These are phyloP conservation scores for Aspergillus pseudoterreus DNA, from an alignment of 2,329 filamentous ascomycete genomes.

Conservation along the genomic window DNA sequence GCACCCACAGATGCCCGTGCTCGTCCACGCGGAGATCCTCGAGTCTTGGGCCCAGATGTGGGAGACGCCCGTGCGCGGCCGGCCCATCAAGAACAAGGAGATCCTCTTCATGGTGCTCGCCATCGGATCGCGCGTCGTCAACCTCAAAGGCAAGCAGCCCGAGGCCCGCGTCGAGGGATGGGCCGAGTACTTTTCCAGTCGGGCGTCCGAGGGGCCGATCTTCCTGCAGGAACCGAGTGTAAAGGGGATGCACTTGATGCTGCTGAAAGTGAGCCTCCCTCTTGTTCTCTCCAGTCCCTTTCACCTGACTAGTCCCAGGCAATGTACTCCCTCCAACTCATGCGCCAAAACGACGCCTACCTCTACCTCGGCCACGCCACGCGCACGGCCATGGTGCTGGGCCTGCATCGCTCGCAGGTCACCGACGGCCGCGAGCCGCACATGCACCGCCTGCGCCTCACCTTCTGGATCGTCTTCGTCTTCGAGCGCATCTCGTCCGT, in stretches of 20 bases:
- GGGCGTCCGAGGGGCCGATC: constrained; percentile 7
- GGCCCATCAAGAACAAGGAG: constrained; percentile 8
- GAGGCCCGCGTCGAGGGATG: constrained; percentile 9
- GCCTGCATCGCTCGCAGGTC: constrained; percentile 14
- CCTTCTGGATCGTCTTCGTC: constrained; percentile 12
- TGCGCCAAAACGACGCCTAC: constrained; percentile 16
- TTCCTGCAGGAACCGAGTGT: constrained; percentile 12
- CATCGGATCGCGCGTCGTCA: constrained; percentile 9
- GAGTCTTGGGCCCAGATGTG: constrained; percentile 13
- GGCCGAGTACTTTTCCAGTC: constrained; percentile 11
- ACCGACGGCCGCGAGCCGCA: constrained; percentile 7
- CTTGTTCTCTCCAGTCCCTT: neutral
- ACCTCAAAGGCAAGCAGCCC: constrained; percentile 4
- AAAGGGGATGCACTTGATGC: constrained; percentile 8
- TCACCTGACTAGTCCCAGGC: neutral
- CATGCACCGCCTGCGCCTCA: constrained; percentile 9
- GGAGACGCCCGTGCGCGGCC: constrained; percentile 7
- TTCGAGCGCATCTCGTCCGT: constrained; percentile 12
- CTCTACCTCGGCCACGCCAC: constrained; percentile 14
- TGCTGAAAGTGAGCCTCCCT: constrained; percentile 8
- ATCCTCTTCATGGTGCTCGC: constrained; percentile 14
- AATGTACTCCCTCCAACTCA: constrained; percentile 14
- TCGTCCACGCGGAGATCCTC: constrained; percentile 7
- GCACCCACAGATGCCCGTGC: constrained; percentile 13
- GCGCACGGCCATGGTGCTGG: constrained; percentile 9